phyloP scores from a whole-genome alignment of 257 asterid species.

The Ilex aquifolium region DNA sequence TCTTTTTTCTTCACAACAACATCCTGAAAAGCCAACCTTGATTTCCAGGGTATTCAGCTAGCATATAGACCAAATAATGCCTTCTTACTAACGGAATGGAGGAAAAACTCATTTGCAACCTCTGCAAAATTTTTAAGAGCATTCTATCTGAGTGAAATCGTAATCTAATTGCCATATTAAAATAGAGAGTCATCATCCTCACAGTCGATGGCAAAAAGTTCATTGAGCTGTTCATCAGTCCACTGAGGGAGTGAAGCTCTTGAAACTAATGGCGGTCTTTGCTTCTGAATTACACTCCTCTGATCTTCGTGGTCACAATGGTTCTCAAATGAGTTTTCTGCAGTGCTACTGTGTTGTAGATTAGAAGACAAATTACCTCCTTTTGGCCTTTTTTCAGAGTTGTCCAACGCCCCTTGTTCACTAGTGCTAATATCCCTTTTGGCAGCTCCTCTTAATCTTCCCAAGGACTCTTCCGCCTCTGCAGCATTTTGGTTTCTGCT shows the following conservation, averaged over 20 bases:
- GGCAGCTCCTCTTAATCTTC: constrained; percentile 19
- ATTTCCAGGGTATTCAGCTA: too few relatives aligned
- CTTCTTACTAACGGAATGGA: too few relatives aligned
- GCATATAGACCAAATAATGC: too few relatives aligned
- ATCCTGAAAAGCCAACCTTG: too few relatives aligned
- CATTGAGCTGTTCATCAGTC: constrained; percentile 80
- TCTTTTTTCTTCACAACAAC: too few relatives aligned
- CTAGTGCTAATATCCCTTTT: constrained; percentile 6
- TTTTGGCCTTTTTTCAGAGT: constrained; percentile 14
- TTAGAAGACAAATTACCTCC: constrained; percentile 14
- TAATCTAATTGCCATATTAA: background rate
- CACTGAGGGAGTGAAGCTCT: constrained; percentile 50
- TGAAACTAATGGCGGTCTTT: constrained; percentile 25
- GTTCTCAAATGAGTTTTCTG: constrained; percentile 8
- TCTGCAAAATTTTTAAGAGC: too few relatives aligned
- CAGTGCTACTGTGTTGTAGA: constrained; percentile 9
- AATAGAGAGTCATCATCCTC: constrained; percentile 31
- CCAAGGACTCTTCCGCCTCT: constrained; percentile 12
- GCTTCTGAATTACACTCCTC: constrained; percentile 25
- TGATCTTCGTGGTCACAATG: constrained; percentile 20
- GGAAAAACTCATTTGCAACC: too few relatives aligned
- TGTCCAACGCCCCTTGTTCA: constrained; percentile 8
- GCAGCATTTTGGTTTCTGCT: constrained; percentile 12
- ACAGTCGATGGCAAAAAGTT: constrained; percentile 55
- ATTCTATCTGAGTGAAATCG: too few relatives aligned